phyloP scores from a whole-genome alignment of 768 basidiomycete genomes.

The Mrakia hoshinonis region DNA sequence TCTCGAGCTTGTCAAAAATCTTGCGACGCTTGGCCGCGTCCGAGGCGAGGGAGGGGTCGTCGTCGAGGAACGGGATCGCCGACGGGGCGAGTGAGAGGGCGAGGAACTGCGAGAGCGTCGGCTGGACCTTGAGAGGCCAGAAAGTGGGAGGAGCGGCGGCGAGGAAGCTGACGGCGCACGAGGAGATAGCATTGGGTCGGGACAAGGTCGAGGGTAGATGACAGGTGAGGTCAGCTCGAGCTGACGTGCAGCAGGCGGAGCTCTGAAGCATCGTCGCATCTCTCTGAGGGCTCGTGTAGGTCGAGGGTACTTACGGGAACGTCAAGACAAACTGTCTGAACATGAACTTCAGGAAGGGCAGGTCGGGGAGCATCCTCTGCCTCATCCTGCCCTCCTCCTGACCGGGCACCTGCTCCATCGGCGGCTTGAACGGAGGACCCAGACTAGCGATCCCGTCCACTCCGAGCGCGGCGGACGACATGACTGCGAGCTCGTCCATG shows the following conservation, averaged over 20 bases:
- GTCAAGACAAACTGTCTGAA: slow-evolving; percentile 88
- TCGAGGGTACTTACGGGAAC: slow-evolving; percentile 52
- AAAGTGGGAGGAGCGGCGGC: slow-evolving; percentile 79
- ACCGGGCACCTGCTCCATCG: slow-evolving; percentile 46
- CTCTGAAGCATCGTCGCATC: background rate
- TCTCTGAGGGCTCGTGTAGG: background rate
- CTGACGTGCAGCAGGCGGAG: no score
- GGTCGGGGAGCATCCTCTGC: slow-evolving; percentile 23
- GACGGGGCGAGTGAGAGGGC: slow-evolving; percentile 59
- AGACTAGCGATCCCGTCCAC: slow-evolving; percentile 63
- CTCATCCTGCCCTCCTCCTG: slow-evolving; percentile 45
- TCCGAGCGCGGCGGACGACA: slow-evolving; percentile 45
- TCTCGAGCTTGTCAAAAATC: slow-evolving; percentile 67
- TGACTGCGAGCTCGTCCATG: slow-evolving; percentile 60
- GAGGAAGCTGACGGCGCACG: slow-evolving; percentile 52
- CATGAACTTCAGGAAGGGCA: slow-evolving; percentile 74
- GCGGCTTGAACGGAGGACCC: slow-evolving; percentile 69
- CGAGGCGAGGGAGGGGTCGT: slow-evolving; percentile 33
- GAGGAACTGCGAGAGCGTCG: slow-evolving; percentile 75
- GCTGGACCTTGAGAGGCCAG: slow-evolving; percentile 89
- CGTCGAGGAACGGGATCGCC: slow-evolving; percentile 44
- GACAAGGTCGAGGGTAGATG: background rate
- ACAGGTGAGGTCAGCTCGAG: background rate
- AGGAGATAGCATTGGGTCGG: background rate
- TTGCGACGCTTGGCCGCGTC: slow-evolving; percentile 52